Evolutionary conservation across 2,329 filamentous ascomycete genomes (phyloP).

Genomic region (Amphichorda felina): DNA sequence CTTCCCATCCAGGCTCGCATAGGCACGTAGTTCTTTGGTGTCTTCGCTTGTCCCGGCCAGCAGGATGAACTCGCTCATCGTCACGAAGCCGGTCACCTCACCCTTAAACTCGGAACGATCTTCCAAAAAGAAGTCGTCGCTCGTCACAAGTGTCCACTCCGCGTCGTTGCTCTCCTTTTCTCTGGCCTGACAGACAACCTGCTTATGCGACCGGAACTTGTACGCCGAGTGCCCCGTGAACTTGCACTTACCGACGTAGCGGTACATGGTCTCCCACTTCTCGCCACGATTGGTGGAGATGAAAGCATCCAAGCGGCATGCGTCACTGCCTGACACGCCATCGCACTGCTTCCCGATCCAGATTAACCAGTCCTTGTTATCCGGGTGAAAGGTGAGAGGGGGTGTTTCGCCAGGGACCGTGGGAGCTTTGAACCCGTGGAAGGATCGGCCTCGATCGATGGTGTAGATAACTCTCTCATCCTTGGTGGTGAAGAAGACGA

Average conservation of each 20-base stretch:
- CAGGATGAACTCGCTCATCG: slow-evolving; percentile 94
- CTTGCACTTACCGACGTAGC: slow-evolving; percentile 70
- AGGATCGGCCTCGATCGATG: slow-evolving; percentile 61
- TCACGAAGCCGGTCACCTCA: slow-evolving; percentile 70
- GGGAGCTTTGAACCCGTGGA: slow-evolving; percentile 63
- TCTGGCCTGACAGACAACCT: slow-evolving; percentile 45
- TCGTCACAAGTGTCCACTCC: slow-evolving; percentile 60
- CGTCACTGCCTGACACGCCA: slow-evolving; percentile 27
- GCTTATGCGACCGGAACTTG: slow-evolving; percentile 34
- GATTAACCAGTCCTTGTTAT: slow-evolving; percentile 79
- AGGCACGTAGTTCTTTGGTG: slow-evolving; percentile 57
- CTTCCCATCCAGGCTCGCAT: slow-evolving; percentile 75
- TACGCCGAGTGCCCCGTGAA: slow-evolving; percentile 62
- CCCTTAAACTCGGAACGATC: slow-evolving; percentile 41
- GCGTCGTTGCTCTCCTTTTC: slow-evolving; percentile 49
- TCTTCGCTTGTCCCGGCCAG: slow-evolving; percentile 66
- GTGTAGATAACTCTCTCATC: slow-evolving; percentile 63
- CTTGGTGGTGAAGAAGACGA: slow-evolving; percentile 74
- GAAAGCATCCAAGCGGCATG: slow-evolving; percentile 65
- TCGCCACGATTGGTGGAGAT: slow-evolving; percentile 70
- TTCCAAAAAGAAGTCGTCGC: slow-evolving; percentile 64
- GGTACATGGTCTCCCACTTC: slow-evolving; percentile 63
- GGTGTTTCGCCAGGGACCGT: slow-evolving; percentile 29
- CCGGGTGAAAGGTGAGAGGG: slow-evolving; percentile 69
- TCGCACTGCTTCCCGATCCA: slow-evolving; percentile 74